A percentile compares a stretch with the other conserved stretches of the same genome.
Evolutionary conservation across 805 yeast genomes (phyloP).

Genomic region (Kodamaea restingae): DNA sequence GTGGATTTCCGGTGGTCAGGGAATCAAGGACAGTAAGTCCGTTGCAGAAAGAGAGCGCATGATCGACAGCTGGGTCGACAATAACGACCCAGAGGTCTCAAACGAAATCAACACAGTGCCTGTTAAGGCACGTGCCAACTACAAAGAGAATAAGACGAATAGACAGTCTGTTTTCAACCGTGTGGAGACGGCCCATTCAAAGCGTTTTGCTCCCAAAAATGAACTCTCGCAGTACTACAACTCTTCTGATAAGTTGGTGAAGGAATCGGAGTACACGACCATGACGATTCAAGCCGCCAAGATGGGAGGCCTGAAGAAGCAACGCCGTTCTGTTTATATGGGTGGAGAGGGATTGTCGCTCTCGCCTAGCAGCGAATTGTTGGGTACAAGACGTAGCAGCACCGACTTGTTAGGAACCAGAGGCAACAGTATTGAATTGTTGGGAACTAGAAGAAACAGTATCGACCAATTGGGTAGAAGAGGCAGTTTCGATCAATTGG

Average conservation of each 20-base stretch:
- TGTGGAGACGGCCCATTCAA: conserved; percentile 25
- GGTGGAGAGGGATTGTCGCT: conserved; percentile 27
- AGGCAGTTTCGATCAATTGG: too few relatives aligned
- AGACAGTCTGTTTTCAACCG: conserved; percentile 41
- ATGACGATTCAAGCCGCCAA: conserved; percentile 62
- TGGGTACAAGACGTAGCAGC: background rate
- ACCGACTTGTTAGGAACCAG: conserved; percentile 7
- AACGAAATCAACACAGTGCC: conserved; percentile 49
- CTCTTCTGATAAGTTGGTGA: conserved; percentile 30
- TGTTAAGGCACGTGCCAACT: conserved; percentile 49
- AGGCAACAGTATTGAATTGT: background rate
- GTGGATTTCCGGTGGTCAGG: conserved; percentile 68
- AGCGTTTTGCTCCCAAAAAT: conserved; percentile 28
- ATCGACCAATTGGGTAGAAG: background rate
- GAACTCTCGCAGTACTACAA: conserved; percentile 35
- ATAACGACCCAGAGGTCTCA: conserved; percentile 39
- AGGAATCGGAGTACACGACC: conserved; percentile 49
- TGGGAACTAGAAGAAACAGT: background rate
- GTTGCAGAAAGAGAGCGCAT: conserved; percentile 61
- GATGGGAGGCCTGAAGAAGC: conserved; percentile 14
- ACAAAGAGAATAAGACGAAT: conserved; percentile 31
- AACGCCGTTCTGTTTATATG: conserved; percentile 22
- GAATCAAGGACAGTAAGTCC: conserved; percentile 64
- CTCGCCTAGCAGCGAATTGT: background rate
- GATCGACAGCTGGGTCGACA: conserved; percentile 85